phyloP scores from a whole-genome alignment of 371 early-diverging fungal genomes.

The Saksenaea oblongispora region DNA sequence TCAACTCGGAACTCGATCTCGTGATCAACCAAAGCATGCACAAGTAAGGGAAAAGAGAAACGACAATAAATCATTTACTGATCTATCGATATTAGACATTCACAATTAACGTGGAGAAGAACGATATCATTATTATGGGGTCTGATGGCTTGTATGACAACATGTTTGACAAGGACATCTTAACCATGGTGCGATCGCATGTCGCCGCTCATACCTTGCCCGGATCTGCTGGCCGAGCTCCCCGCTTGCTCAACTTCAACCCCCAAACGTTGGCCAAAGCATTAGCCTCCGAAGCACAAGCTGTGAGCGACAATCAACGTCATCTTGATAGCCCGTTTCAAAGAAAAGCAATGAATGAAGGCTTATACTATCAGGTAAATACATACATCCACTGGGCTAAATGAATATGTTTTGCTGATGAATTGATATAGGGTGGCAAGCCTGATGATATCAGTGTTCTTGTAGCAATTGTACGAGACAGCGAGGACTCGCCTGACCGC shows the following conservation, averaged over 20 bases:
- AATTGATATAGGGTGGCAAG: constrained; percentile 72
- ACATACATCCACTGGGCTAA: neutral
- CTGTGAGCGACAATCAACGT: constrained; percentile 74
- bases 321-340: constrained; percentile 82
- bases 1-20: constrained; percentile 69
- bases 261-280: constrained; percentile 76
- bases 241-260: constrained; percentile 35
- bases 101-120: constrained; percentile 71
- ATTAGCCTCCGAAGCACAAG: constrained; percentile 70
- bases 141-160: constrained; percentile 83
- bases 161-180: constrained; percentile 78
- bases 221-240: constrained; percentile 26
- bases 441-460: constrained; percentile 81
- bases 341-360: constrained; percentile 72
- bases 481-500: constrained; percentile 34
- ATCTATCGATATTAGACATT: constrained; percentile 35
- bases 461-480: constrained; percentile 64
- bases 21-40: constrained; percentile 65
- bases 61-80: neutral
- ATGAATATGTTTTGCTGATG: neutral
- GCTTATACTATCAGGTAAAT: constrained; percentile 58
- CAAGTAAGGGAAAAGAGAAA: constrained; percentile 44
- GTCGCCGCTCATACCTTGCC: constrained; percentile 48
- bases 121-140: constrained; percentile 74
- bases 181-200: constrained; percentile 65